These are phyloP conservation scores for Cutaneotrichosporon cavernicola DNA, from an alignment of 1,284 basidiomycete genomes.

Conservation along the genomic window DNA sequence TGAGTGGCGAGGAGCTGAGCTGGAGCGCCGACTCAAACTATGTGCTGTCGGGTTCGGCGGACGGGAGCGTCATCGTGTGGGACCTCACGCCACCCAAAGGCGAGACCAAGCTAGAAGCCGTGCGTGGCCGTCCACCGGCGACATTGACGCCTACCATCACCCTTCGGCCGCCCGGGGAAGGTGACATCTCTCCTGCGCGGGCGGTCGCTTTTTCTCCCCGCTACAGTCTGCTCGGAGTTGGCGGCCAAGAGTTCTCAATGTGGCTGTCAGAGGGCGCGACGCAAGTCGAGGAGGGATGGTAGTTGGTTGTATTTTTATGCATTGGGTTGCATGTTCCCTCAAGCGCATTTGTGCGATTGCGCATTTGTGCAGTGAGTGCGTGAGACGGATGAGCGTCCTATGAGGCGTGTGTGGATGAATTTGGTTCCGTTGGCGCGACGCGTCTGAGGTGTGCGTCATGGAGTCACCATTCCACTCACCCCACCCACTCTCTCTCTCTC, in stretches of 20 bases:
- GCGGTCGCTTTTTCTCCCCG: slow-evolving; percentile 86
- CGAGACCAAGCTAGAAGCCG: slow-evolving; percentile 11
- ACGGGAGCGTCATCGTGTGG: slow-evolving; percentile 78
- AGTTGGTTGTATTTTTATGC: slow-evolving; percentile 3
- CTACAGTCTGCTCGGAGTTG: slow-evolving; percentile 81
- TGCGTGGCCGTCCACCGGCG: slow-evolving; percentile 54
- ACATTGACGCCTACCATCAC: slow-evolving; percentile 62
- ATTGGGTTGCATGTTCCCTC: slow-evolving; percentile 1
- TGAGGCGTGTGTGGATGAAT: too few species aligned
- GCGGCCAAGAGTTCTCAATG: slow-evolving; percentile 67
- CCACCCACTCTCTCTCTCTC: too few species aligned
- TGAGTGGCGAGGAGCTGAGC: slow-evolving; percentile 82
- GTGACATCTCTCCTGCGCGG: slow-evolving; percentile 74
- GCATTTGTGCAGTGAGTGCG: too few species aligned
- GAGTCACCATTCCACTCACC: too few species aligned
- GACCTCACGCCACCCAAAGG: slow-evolving; percentile 57
- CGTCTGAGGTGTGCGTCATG: too few species aligned
- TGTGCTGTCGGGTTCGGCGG: slow-evolving; percentile 68
- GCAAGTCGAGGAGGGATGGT: slow-evolving; percentile 5
- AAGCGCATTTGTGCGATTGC: too few species aligned
- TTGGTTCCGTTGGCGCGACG: too few species aligned
- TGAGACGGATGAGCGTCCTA: too few species aligned
- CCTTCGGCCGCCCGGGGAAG: slow-evolving; percentile 52
- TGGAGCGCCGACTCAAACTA: slow-evolving; percentile 92
- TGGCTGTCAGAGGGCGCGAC: slow-evolving; percentile 3